Conservation (phyloP, 2,329 filamentous ascomycete species). For the Penicillium sp. region DNA sequence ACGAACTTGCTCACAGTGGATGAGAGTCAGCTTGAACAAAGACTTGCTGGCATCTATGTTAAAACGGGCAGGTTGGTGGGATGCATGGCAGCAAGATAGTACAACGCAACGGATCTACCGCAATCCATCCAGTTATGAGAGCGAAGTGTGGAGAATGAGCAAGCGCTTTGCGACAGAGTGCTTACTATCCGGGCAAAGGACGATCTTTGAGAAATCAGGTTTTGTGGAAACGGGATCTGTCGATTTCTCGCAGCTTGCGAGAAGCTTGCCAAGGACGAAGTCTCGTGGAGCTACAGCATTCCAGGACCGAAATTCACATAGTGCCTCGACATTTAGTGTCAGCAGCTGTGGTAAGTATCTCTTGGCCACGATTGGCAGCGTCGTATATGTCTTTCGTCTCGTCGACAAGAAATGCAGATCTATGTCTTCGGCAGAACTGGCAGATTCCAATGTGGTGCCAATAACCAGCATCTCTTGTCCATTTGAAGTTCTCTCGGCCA, state of each 20-base stretch:
- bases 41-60: conserved; percentile 55
- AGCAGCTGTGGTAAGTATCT: conserved; percentile 61
- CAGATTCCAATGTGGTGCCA: conserved; percentile 40
- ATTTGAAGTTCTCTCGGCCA: conserved; percentile 57
- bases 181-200: conserved; percentile 40
- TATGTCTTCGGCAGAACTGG: conserved; percentile 26
- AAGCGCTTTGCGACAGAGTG: conserved; percentile 52
- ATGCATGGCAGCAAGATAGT: conserved; percentile 36
- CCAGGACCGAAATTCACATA: conserved; percentile 5
- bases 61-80: conserved; percentile 57
- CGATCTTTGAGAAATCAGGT: conserved; percentile 29
- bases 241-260: conserved; percentile 28
- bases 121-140: conserved; percentile 40
- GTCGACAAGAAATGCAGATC: conserved; percentile 16
- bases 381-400: conserved; percentile 59
- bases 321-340: conserved; percentile 48
- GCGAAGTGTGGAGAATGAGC: conserved; percentile 43
- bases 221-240: conserved; percentile 42
- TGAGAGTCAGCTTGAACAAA: conserved; percentile 56
- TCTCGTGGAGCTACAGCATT: conserved; percentile 6
- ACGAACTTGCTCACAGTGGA: conserved; percentile 61
- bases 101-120: conserved; percentile 28
- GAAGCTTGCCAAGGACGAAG: conserved; percentile 12
- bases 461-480: conserved; percentile 59
- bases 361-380: conserved; percentile 54